Evolutionary conservation across 768 basidiomycete species (phyloP), one percentile per base, ranked within the genome.

Genomic region (Lepiota venenata): DNA sequence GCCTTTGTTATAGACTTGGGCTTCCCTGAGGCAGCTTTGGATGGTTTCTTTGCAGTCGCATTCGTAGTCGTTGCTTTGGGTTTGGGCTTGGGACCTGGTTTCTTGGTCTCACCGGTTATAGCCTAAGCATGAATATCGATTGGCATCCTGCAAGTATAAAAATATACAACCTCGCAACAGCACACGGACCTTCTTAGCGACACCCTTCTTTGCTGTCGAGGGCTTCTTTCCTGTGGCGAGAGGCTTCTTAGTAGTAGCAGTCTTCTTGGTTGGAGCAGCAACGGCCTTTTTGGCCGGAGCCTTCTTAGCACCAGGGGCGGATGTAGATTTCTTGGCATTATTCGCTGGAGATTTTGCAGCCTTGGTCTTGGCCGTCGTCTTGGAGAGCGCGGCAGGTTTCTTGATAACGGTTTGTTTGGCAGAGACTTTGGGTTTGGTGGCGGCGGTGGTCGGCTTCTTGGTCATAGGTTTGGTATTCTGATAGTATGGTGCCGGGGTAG

Each of bases 141-240:
- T 1, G 29, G 55, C 40, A 45, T 43, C 18, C 45, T 27, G 5
- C n/a, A 36, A 42, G 16, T n/a, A 20, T 11, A 22, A 40, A 18
- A 15, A 20, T 11, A 25, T 5, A 27, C 37, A 6, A 46, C n/a
- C 4, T 0, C 21, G 44, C 21, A 15, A 29, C 38, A 29, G 14
- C 15, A 18, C 0, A 57, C 60, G 36, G 41, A 84, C 86, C 79
- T 85, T 87, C 79, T 87, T 87, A 18, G 68, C 52, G 25, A 70
- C 50, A 14, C 59, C 60, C 58, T 78, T 77, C 55, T 71, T 71
- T 21, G 71, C 56, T 22, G 61, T 57, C 27, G 61, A 36, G 22
- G 66, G 47, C 55, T 64, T 64, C 60, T 63, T 61, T 8, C 50
- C 35, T 9, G 39, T 20, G 32, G 58, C 25, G 16, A 58, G 52